Conservation (phyloP, 192 early-diverging fungal species). For the Allomyces macrogynus region DNA sequence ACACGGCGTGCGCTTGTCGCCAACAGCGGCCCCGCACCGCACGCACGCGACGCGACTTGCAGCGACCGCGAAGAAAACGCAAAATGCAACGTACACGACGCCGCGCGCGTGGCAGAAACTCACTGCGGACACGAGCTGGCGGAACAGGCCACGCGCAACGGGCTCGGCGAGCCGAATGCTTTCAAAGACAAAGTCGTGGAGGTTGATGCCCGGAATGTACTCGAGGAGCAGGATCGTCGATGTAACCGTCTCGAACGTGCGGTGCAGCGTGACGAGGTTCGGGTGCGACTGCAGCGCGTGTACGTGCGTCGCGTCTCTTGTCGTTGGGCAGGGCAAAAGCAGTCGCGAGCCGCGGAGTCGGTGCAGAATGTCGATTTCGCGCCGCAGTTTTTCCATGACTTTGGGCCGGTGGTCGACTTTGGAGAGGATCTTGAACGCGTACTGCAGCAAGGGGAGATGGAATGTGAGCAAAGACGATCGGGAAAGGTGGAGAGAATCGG, state of each 20-base stretch:
- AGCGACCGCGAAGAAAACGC: too few relatives aligned
- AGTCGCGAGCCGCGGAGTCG: not conserved
- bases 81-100: not conserved
- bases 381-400: not conserved
- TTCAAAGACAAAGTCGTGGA: conserved; percentile 1
- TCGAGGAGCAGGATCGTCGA: not conserved
- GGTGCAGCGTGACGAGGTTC: not conserved
- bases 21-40: too few relatives aligned
- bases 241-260: not conserved
- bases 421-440: not conserved
- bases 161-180: not conserved
- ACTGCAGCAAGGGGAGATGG: not conserved
- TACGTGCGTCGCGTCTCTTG: not conserved
- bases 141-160: not conserved
- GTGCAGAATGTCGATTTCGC: not conserved
- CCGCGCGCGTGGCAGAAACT: not conserved
- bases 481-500: too few relatives aligned
- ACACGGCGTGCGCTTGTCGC: too few relatives aligned
- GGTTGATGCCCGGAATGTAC: not conserved
- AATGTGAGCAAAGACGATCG: too few relatives aligned
- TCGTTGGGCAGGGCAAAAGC: not conserved
- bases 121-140: not conserved
- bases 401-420: not conserved
- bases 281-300: not conserved
- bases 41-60: too few relatives aligned